phyloP scores from a whole-genome alignment of 2,329 filamentous ascomycete species.

The Ascochyta fabae region DNA sequence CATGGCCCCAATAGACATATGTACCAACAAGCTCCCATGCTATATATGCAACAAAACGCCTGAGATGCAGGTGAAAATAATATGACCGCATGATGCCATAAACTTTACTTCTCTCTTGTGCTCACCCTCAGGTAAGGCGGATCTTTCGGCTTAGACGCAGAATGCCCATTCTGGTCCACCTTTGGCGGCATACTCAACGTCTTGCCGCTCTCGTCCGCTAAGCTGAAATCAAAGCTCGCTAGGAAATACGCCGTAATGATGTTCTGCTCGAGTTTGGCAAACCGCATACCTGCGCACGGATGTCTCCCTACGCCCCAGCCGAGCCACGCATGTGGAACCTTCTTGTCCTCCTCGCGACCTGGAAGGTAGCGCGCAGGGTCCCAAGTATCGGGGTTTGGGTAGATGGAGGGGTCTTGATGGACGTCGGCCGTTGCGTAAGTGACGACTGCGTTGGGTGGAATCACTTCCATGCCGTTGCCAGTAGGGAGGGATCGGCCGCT shows the following conservation, averaged over 20 bases:
- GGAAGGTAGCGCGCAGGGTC: slow-evolving; percentile 59
- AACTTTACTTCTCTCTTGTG: slow-evolving; percentile 24
- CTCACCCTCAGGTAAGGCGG: slow-evolving; percentile 51
- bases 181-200: slow-evolving; percentile 36
- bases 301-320: slow-evolving; percentile 52
- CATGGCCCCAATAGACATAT: too few species aligned
- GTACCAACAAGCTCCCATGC: too few species aligned
- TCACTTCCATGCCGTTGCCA: slow-evolving; percentile 54
- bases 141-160: slow-evolving; percentile 51
- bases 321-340: slow-evolving; percentile 42
- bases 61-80: neutral
- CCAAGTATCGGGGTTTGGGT: slow-evolving; percentile 57
- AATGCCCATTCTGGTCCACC: slow-evolving; percentile 47
- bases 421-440: slow-evolving; percentile 57
- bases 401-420: slow-evolving; percentile 58
- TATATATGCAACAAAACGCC: neutral
- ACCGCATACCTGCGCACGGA: slow-evolving; percentile 54
- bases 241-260: slow-evolving; percentile 59
- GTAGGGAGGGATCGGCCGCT: slow-evolving; percentile 55
- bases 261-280: slow-evolving; percentile 62
- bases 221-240: slow-evolving; percentile 57
- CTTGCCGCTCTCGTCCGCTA: slow-evolving; percentile 52
- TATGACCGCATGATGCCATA: too few species aligned
- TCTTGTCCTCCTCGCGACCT: slow-evolving; percentile 58
- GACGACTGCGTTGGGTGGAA: slow-evolving; percentile 58